Evolutionary conservation across 2,329 filamentous ascomycete species (phyloP), one percentile per base, ranked within the genome.

Genomic region (Ophiostoma australiae): DNA sequence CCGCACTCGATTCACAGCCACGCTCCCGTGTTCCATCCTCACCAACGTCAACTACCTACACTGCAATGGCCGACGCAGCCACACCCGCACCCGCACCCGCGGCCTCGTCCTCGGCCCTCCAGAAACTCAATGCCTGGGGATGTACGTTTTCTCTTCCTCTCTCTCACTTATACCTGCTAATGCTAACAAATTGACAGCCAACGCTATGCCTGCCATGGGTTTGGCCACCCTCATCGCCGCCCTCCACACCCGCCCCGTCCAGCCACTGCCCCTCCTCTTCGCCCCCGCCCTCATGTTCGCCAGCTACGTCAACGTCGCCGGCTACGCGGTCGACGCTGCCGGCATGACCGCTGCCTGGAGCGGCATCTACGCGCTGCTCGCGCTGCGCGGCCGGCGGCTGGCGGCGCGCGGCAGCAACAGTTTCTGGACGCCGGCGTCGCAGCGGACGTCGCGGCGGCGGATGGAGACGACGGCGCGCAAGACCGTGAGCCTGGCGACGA

Each of bases 271-370:
- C 48, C 81, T 87, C 76, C 75, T 81, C 69, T 81, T 86, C 76
- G 79, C 84, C 74, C 82, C 84, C 76, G 80, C 85, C 35, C 82
- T 88, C 41, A 78, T 87, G 71, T 86, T 88, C 78, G 81, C 83
- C 70, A 84, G 82, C 76, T 89, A 88, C 79, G 82, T 87, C 76
- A 87, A 87, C 77, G 82, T 89, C 7, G 84, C 86, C 27, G 86
- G 86, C 72, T 87, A 85, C 79, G 83, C 82, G 73, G 86, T 84
- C 69, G 86, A 86, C 76, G 82, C 82, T 71, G 86, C 86, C 2
- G 86, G 85, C 69, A 79, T 88, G 37, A 82, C 84, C 0, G 84
- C 84, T 69, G 85, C 86, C 20, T 85, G 84, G 79, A 86, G 84
- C 65, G 86, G 86, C 39, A 80, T 87, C 20, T 89, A 89, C 77